Percentiles rank a stretch among this genome's conserved stretches.
These are phyloP conservation scores for Diaporthe citriasiana DNA, from an alignment of 2,329 filamentous ascomycete genomes.

Conservation along the genomic window DNA sequence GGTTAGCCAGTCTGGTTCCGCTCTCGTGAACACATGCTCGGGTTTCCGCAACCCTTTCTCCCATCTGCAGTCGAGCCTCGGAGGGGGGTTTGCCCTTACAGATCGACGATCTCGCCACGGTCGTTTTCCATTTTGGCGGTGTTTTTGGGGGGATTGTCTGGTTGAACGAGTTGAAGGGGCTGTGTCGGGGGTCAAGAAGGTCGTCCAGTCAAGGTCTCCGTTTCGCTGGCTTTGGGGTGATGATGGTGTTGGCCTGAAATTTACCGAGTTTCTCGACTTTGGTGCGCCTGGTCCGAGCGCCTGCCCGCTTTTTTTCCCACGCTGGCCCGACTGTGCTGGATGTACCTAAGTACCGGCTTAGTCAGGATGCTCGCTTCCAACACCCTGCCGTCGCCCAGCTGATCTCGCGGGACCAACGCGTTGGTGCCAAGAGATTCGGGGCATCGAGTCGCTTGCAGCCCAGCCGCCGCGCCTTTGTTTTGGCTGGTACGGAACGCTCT, in stretches of 20 bases:
- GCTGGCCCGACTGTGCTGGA: neutral
- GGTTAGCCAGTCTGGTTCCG: constrained; percentile 47
- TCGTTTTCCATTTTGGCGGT: constrained; percentile 97
- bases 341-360: constrained; percentile 21
- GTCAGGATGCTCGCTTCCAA: neutral
- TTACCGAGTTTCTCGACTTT: constrained; percentile 39
- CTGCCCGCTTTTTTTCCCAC: constrained; percentile 34
- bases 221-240: constrained; percentile 23
- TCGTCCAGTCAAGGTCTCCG: constrained; percentile 47
- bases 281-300: constrained; percentile 41
- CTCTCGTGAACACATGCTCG: neutral
- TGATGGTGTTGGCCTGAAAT: constrained; percentile 39
- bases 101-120: constrained; percentile 95
- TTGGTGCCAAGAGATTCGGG: constrained; percentile 28
- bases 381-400: neutral
- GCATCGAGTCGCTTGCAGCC: neutral
- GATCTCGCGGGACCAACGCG: constrained; percentile 20
- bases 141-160: constrained; percentile 53
- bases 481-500: neutral
- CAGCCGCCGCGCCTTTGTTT: constrained; percentile 22
- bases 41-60: constrained; percentile 33
- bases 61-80: constrained; percentile 10
- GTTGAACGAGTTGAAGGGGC: constrained; percentile 49
- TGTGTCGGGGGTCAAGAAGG: constrained; percentile 50
- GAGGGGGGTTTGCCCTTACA: constrained; percentile 72